Percentiles rank a stretch among this genome's conserved stretches.
These are phyloP conservation scores for Polysphondylium violaceum DNA, from an alignment of 78 protist species.

Conservation along the genomic window DNA sequence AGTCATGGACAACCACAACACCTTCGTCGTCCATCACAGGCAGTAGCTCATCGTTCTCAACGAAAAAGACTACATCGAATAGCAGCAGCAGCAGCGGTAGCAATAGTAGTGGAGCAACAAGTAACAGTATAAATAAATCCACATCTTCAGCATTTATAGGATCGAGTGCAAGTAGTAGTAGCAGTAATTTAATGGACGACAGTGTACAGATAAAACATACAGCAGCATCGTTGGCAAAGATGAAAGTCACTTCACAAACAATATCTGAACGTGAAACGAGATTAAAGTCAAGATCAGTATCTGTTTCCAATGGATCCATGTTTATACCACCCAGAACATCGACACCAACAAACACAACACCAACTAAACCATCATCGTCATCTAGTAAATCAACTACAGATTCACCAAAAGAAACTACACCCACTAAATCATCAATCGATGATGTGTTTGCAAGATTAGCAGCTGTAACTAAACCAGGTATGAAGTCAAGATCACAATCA, in stretches of 20 bases:
- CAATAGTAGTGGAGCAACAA: neutral
- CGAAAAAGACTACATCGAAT: slow-evolving; percentile 19
- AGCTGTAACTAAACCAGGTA: slow-evolving; percentile 27
- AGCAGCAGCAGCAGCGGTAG: neutral
- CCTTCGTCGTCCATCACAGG: neutral
- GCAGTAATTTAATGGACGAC: neutral
- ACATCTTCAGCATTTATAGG: neutral
- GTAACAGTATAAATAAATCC: neutral
- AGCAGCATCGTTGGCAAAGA: slow-evolving; percentile 49
- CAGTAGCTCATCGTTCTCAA: neutral
- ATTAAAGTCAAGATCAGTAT: slow-evolving; percentile 21
- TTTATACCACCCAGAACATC: slow-evolving; percentile 17
- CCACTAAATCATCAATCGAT: slow-evolving; percentile 35
- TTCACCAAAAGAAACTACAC: neutral
- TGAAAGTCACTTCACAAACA: slow-evolving; percentile 17
- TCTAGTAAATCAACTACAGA: neutral
- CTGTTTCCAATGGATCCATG: slow-evolving; percentile 34
- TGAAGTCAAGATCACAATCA: slow-evolving; percentile 60
- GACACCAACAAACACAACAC: slow-evolving; percentile 2
- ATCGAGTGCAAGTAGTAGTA: neutral
- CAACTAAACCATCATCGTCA: neutral
- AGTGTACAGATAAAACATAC: slow-evolving; percentile 36
- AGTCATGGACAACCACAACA: neutral
- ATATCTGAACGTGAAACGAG: slow-evolving; percentile 6
- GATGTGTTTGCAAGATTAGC: slow-evolving; percentile 76